These are phyloP conservation scores for Naganishia sp. DNA, from an alignment of 1,284 basidiomycete genomes.

Conservation along the genomic window DNA sequence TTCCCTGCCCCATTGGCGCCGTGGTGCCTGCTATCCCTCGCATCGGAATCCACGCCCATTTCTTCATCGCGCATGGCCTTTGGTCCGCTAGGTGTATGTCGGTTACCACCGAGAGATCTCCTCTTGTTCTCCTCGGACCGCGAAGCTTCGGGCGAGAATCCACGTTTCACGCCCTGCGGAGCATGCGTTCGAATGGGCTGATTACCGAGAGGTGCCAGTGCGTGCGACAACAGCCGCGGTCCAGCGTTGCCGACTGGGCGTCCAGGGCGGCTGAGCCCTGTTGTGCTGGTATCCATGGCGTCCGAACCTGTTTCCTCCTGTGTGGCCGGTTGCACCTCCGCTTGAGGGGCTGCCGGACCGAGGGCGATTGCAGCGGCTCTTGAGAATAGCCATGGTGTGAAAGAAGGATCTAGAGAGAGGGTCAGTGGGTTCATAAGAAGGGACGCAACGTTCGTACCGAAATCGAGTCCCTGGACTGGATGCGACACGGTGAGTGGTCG, in stretches of 20 bases:
- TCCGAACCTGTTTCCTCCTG: neutral
- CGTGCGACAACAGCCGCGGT: conserved; percentile 28
- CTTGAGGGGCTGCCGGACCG: conserved; percentile 7
- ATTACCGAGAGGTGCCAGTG: conserved; percentile 29
- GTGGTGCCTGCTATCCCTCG: conserved; percentile 32
- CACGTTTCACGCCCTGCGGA: conserved; percentile 29
- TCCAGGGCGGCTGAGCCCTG: conserved; percentile 13
- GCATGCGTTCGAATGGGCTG: conserved; percentile 28
- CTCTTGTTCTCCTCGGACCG: conserved; percentile 17
- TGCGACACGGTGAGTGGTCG: neutral
- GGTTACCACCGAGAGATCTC: conserved; percentile 33
- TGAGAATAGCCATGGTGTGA: conserved; percentile 30
- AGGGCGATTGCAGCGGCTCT: conserved; percentile 20
- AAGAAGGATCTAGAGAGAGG: conserved; percentile 19
- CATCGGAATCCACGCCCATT: conserved; percentile 3
- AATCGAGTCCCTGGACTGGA: conserved; percentile 32
- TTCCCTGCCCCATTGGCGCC: conserved; percentile 14
- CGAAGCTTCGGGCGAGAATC: conserved; percentile 27
- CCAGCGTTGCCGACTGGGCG: conserved; percentile 24
- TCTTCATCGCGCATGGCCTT: conserved; percentile 24
- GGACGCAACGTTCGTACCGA: conserved; percentile 9
- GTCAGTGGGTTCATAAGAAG: neutral
- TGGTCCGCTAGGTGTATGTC: conserved; percentile 26
- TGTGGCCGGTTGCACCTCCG: conserved; percentile 1
- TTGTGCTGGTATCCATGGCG: conserved; percentile 25